Percentiles rank a stretch among this genome's conserved stretches.
Conservation (phyloP, 345 rosid genomes). For the Hibiscus tridactylites region DNA sequence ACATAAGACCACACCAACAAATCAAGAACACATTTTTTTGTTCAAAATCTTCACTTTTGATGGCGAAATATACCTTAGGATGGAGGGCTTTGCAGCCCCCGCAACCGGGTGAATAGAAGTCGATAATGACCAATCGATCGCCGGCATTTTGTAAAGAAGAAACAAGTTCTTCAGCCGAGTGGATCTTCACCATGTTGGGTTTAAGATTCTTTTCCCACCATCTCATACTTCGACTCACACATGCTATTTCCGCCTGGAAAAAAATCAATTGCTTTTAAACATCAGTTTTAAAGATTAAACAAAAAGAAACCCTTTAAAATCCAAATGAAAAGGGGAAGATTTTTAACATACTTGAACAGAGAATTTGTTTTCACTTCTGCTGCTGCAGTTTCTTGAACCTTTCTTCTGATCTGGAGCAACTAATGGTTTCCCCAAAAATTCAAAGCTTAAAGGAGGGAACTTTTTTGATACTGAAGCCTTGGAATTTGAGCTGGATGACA, state of each 20-base stretch:
- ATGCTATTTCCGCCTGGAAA: not conserved
- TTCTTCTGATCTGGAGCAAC: slow-evolving; percentile 25
- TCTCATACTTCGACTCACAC: slow-evolving; percentile 33
- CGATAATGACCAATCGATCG: slow-evolving; percentile 51
- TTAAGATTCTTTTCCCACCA: slow-evolving; percentile 73
- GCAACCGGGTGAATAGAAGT: slow-evolving; percentile 75
- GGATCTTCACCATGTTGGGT: slow-evolving; percentile 61
- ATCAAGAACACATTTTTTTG: not conserved
- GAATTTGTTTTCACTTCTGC: slow-evolving; percentile 20
- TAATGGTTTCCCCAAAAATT: slow-evolving; percentile 29
- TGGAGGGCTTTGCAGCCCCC: slow-evolving; percentile 85
- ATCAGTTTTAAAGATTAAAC: not conserved
- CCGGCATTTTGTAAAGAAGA: slow-evolving; percentile 46
- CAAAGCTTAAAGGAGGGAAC: slow-evolving; percentile 21
- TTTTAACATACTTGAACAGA: slow-evolving; percentile 32
- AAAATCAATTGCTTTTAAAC: not conserved
- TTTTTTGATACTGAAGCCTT: slow-evolving; percentile 20
- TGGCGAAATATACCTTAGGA: slow-evolving; percentile 46
- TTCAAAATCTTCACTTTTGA: not conserved
- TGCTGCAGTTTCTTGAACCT: slow-evolving; percentile 18
- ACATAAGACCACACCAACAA: not conserved
- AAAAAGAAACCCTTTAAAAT: not conserved
- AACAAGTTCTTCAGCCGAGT: slow-evolving; percentile 55
- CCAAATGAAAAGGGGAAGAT: not conserved
- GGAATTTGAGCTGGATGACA: slow-evolving; percentile 9